phyloP scores from a whole-genome alignment of 768 basidiomycete species.

The Trametes punicea region DNA sequence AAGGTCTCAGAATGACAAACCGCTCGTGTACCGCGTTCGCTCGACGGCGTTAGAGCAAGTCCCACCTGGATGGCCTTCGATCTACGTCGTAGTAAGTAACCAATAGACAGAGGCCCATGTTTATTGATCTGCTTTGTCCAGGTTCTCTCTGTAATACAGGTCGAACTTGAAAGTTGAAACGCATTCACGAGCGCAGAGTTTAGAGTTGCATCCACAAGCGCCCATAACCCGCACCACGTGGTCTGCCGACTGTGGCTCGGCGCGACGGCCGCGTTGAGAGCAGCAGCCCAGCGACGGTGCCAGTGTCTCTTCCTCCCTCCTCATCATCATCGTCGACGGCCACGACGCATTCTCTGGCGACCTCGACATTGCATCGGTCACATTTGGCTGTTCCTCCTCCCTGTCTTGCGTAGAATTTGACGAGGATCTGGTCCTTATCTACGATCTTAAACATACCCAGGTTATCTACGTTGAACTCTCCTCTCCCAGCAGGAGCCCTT shows the following conservation, averaged over 20 bases:
- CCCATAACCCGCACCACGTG: conserved; percentile 17
- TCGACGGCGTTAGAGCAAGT: no score
- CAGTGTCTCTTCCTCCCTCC: not conserved
- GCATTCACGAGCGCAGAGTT: not conserved
- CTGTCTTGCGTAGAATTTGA: conserved; percentile 5
- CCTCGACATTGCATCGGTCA: not conserved
- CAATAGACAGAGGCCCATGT: no score
- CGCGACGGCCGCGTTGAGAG: conserved; percentile 20
- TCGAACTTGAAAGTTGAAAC: no score
- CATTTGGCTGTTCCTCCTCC: not conserved
- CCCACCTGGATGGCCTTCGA: not conserved
- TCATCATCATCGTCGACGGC: conserved; percentile 3
- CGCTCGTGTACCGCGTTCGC: no score
- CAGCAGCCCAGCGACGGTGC: conserved; percentile 11
- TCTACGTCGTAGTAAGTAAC: no score
- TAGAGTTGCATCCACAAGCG: conserved; percentile 7
- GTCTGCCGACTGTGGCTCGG: conserved; percentile 11
- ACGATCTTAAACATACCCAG: conserved; percentile 7
- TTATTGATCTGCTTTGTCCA: no score
- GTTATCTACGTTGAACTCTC: conserved; percentile 13
- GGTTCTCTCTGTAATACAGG: no score
- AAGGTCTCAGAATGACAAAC: no score
- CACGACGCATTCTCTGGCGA: conserved; percentile 3
- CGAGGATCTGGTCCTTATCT: conserved; percentile 14
- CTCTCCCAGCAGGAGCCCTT: conserved; percentile 5